A percentile compares a stretch with the other conserved stretches of the same genome.
These are phyloP conservation scores for Spergularia azorica DNA, from an alignment of 179 eudicot genomes.

Conservation along the genomic window DNA sequence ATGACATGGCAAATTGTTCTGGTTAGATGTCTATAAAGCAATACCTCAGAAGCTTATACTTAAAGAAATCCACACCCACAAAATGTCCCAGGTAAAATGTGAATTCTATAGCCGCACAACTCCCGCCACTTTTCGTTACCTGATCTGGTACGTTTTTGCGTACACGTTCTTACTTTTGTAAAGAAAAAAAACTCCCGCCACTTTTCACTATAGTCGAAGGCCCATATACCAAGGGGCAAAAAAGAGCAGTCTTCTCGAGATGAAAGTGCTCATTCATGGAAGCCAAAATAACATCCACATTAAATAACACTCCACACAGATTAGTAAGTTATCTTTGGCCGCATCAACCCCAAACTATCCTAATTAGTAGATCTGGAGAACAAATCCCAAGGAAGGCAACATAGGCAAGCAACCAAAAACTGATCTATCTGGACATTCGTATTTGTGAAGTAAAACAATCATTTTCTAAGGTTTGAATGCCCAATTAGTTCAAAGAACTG, in stretches of 20 bases:
- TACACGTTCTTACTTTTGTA: no score
- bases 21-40: not conserved
- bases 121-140: not conserved
- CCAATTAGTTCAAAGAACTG: not conserved
- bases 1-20: not conserved
- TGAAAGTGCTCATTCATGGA: not conserved
- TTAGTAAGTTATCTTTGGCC: not conserved
- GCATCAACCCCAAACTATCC: not conserved
- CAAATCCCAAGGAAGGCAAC: not conserved
- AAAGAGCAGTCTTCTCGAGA: not conserved
- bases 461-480: not conserved
- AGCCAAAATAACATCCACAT: not conserved
- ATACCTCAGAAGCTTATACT: constrained; percentile 6
- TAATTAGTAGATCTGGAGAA: not conserved
- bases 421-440: not conserved
- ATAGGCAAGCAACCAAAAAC: not conserved
- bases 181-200: no score
- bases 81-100: constrained; percentile 12
- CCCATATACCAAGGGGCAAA: no score
- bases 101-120: not conserved
- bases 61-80: not conserved
- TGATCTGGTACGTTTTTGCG: no score
- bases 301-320: not conserved
- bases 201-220: no score
- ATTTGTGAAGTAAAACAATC: not conserved